Percentiles rank a stretch among this genome's conserved stretches.
phyloP scores from a whole-genome alignment of 1,284 basidiomycete genomes.

The Melampsora occidentalis region DNA sequence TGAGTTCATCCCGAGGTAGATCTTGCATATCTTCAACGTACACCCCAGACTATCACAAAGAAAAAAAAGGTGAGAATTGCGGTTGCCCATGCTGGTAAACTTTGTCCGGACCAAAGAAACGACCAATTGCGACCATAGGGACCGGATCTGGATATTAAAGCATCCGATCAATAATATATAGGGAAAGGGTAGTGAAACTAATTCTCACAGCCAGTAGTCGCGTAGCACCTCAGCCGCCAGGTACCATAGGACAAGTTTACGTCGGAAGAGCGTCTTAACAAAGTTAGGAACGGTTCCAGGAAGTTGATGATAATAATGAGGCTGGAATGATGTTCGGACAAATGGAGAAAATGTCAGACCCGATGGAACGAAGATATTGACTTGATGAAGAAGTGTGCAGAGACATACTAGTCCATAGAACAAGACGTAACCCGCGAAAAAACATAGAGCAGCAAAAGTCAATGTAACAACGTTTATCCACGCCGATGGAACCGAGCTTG shows the following conservation, averaged over 20 bases:
- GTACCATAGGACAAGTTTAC: conserved; percentile 82
- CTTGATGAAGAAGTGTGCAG: conserved; percentile 57
- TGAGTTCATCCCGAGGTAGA: no score
- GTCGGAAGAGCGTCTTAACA: conserved; percentile 75
- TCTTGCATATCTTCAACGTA: conserved; percentile 54
- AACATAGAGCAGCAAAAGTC: conserved; percentile 72
- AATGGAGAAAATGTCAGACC: background rate
- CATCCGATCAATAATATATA: background rate
- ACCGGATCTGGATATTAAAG: conserved; percentile 22
- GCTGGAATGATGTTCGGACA: conserved; percentile 11
- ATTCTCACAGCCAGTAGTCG: conserved; percentile 88
- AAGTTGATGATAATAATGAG: conserved; percentile 78
- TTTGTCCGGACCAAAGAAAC: conserved; percentile 76
- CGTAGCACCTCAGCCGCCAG: conserved; percentile 79
- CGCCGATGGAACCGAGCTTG: conserved; percentile 59
- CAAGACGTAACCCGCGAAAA: conserved; percentile 75
- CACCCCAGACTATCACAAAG: conserved; percentile 80
- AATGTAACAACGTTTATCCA: conserved; percentile 70
- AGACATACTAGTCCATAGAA: conserved; percentile 73
- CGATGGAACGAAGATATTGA: no score
- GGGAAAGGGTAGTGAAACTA: conserved; percentile 24
- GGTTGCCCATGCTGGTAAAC: conserved; percentile 76
- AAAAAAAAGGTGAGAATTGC: conserved; percentile 73
- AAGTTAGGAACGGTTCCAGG: conserved; percentile 90
- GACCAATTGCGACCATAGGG: conserved; percentile 80